These are phyloP conservation scores for Mortierella antarctica DNA, from an alignment of 192 early-diverging fungal species.

Conservation along the genomic window DNA sequence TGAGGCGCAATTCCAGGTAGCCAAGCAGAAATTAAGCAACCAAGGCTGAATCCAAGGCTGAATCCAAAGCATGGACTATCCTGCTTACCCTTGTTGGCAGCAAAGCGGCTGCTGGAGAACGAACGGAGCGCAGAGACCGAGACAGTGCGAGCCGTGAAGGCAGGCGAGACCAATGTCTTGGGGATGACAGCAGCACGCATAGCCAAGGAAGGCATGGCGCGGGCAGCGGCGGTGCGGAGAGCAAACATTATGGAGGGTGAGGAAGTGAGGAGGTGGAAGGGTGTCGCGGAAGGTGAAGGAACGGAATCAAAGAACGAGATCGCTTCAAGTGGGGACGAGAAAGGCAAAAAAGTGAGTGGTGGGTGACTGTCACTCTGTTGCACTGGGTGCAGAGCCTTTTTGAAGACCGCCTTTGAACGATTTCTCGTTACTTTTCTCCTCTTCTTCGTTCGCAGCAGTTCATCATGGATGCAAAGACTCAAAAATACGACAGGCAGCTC, in stretches of 20 bases:
- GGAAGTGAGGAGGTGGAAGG: background rate
- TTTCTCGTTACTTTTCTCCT: background rate
- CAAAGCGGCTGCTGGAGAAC: conserved; percentile 37
- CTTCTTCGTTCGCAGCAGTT: background rate
- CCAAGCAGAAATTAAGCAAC: background rate
- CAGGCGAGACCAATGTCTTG: conserved; percentile 23
- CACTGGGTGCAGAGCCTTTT: background rate
- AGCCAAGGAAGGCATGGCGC: conserved; percentile 50
- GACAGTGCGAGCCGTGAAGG: conserved; percentile 36
- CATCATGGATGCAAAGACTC: conserved; percentile 70
- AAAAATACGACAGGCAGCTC: conserved; percentile 90
- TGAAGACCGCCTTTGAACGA: background rate
- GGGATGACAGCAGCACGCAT: conserved; percentile 41
- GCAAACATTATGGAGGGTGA: conserved; percentile 24
- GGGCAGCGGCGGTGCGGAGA: conserved; percentile 45
- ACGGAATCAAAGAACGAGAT: background rate
- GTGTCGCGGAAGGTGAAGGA: background rate
- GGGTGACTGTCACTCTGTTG: background rate
- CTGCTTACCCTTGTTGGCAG: conserved; percentile 39
- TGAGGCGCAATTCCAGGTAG: background rate
- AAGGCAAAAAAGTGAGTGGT: background rate
- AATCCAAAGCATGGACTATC: background rate
- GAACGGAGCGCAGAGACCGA: conserved; percentile 30
- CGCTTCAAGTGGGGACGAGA: background rate
- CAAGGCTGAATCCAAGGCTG: background rate